Percentiles rank a stretch among this genome's conserved stretches.
Evolutionary conservation across 495 filamentous ascomycete species (phyloP).

Genomic region (Elasticomyces elasticus): DNA sequence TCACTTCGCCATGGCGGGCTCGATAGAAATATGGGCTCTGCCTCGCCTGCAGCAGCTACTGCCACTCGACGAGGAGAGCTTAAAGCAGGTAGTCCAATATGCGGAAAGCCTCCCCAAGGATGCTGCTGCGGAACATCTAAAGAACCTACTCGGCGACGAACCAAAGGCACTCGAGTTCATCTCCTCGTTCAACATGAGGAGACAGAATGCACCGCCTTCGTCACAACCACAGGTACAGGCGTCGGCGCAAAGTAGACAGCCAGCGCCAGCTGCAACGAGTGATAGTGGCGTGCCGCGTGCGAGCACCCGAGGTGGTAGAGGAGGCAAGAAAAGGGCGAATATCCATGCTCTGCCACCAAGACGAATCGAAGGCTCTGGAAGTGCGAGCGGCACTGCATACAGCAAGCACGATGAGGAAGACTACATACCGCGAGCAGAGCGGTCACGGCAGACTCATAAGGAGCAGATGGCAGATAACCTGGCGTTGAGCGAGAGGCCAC

Average conservation of each 20-base stretch:
- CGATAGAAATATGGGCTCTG: conserved; percentile 40
- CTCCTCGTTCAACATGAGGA: conserved; percentile 72
- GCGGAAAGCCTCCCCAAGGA: conserved; percentile 59
- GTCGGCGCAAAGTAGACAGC: conserved; percentile 1
- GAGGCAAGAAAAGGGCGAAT: conserved; percentile 31
- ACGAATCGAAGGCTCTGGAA: conserved; percentile 48
- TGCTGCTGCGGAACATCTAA: conserved; percentile 72
- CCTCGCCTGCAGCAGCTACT: conserved; percentile 67
- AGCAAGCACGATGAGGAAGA: conserved; percentile 54
- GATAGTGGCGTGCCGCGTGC: neutral
- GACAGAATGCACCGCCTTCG: conserved; percentile 33
- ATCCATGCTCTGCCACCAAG: conserved; percentile 47
- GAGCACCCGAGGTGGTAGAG: conserved; percentile 9
- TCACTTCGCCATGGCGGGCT: neutral
- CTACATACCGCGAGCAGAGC: conserved; percentile 41
- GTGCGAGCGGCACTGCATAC: conserved; percentile 45
- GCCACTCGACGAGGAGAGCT: conserved; percentile 70
- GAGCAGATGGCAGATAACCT: conserved; percentile 26
- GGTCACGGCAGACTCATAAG: conserved; percentile 27
- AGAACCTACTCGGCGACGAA: conserved; percentile 78
- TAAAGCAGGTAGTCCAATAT: conserved; percentile 74
- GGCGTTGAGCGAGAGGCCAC: conserved; percentile 32
- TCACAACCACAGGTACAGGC: conserved; percentile 10
- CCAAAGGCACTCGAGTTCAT: conserved; percentile 84
- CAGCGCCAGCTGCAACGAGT: neutral